A percentile compares a stretch with the other conserved stretches of the same genome.
phyloP scores from a whole-genome alignment of 2,329 filamentous ascomycete genomes.

The Mycosphaerelloides madeirae region DNA sequence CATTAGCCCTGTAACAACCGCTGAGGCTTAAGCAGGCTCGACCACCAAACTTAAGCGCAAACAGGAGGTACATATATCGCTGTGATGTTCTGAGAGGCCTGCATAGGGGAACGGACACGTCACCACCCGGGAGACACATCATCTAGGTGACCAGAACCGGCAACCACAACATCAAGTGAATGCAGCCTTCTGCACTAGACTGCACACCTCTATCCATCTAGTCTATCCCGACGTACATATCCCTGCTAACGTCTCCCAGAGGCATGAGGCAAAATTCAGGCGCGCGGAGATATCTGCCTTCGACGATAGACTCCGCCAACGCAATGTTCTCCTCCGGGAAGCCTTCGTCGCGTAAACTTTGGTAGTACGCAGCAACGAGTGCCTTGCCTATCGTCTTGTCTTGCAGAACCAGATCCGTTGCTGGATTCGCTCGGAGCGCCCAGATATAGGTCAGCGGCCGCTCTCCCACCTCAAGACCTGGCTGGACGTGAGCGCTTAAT shows the following conservation, averaged over 20 bases:
- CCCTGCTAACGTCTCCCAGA: slow-evolving; percentile 13
- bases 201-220: slow-evolving; percentile 7
- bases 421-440: slow-evolving; percentile 19
- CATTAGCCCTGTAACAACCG: too few relatives aligned
- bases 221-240: slow-evolving; percentile 19
- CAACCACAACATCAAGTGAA: too few relatives aligned
- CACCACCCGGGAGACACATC: too few relatives aligned
- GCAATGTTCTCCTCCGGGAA: slow-evolving; percentile 20
- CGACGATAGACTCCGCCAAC: slow-evolving; percentile 17
- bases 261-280: slow-evolving; percentile 16
- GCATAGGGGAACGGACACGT: too few relatives aligned
- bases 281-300: slow-evolving; percentile 9
- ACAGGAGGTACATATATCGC: too few relatives aligned
- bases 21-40: too few relatives aligned
- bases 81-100: too few relatives aligned
- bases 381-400: slow-evolving; percentile 6
- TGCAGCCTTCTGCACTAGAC: too few relatives aligned
- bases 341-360: slow-evolving; percentile 19
- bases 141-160: too few relatives aligned
- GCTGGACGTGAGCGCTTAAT: slow-evolving; percentile 21
- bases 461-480: slow-evolving; percentile 18
- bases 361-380: slow-evolving; percentile 20
- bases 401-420: slow-evolving; percentile 2
- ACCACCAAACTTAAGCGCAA: too few relatives aligned
- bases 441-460: slow-evolving; percentile 22